These are phyloP conservation scores for Quercus aquifolioides DNA, from an alignment of 306 rosid species.

Conservation along the genomic window DNA sequence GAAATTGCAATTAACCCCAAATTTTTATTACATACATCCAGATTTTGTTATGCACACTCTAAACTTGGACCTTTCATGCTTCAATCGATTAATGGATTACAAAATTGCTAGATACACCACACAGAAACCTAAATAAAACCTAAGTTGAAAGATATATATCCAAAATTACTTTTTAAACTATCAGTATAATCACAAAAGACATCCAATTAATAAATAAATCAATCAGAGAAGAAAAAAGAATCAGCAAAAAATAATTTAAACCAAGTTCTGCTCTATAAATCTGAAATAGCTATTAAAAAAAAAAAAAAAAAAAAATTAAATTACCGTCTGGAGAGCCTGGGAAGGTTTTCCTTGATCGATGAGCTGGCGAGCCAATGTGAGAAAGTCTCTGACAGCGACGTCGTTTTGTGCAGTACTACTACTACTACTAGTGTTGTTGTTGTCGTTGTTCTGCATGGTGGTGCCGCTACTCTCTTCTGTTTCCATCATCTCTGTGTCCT, in stretches of 20 bases:
- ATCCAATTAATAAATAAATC: too few relatives aligned
- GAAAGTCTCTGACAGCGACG: constrained; percentile 45
- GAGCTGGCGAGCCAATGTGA: constrained; percentile 80
- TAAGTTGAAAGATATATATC: too few relatives aligned
- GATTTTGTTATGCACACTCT: too few relatives aligned
- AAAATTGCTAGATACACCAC: too few relatives aligned
- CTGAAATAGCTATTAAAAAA: background rate
- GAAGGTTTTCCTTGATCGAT: constrained; percentile 81
- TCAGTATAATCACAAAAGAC: too few relatives aligned
- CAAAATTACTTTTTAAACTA: too few relatives aligned
- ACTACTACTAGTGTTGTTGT: background rate
- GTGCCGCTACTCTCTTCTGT: background rate
- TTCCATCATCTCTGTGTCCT: constrained; percentile 33
- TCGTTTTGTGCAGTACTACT: constrained; percentile 24
- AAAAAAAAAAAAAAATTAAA: background rate
- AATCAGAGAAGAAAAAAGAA: too few relatives aligned
- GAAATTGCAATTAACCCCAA: too few relatives aligned
- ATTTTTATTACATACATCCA: too few relatives aligned
- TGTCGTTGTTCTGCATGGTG: background rate
- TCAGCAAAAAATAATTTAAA: background rate
- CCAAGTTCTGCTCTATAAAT: background rate
- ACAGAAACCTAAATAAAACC: too few relatives aligned
- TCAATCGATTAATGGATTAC: too few relatives aligned
- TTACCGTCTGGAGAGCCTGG: constrained; percentile 92
- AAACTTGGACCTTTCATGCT: too few relatives aligned